A percentile compares a stretch with the other conserved stretches of the same genome.
phyloP scores from a whole-genome alignment of 441 rosid genomes.

The Breynia disticha region DNA sequence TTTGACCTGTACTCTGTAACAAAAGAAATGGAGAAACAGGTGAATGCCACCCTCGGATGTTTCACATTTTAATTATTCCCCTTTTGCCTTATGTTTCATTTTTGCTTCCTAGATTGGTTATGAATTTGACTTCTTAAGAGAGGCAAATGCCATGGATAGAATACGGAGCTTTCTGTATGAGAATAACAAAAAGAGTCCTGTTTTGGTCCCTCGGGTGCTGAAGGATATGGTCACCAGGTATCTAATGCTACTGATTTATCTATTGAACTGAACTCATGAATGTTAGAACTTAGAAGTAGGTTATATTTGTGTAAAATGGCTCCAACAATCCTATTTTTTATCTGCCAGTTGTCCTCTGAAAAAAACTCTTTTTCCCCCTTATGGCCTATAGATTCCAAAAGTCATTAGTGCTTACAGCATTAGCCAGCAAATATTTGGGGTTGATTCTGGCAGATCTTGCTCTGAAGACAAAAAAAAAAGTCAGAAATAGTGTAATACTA shows the following conservation, averaged over 20 bases:
- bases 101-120: constrained; percentile 56
- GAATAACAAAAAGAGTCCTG: constrained; percentile 76
- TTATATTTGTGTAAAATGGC: no score
- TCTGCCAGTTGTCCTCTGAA: no score
- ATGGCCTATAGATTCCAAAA: no score
- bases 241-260: constrained; percentile 1
- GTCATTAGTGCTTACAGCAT: no score
- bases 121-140: constrained; percentile 87
- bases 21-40: constrained; percentile 98
- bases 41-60: constrained; percentile 13
- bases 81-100: no score
- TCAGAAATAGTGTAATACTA: no score
- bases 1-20: constrained; percentile 75
- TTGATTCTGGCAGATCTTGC: no score
- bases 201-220: constrained; percentile 59
- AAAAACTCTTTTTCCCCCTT: no score
- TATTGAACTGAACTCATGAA: background rate
- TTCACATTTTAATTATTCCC: background rate
- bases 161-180: constrained; percentile 55
- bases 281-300: no score
- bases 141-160: constrained; percentile 80
- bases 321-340: no score
- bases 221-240: constrained; percentile 73
- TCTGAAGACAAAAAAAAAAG: no score
- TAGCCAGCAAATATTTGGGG: no score